A percentile compares a stretch with the other conserved stretches of the same genome.
phyloP scores from a whole-genome alignment of 208 protist species.

The Trypanosoma melophagium region DNA sequence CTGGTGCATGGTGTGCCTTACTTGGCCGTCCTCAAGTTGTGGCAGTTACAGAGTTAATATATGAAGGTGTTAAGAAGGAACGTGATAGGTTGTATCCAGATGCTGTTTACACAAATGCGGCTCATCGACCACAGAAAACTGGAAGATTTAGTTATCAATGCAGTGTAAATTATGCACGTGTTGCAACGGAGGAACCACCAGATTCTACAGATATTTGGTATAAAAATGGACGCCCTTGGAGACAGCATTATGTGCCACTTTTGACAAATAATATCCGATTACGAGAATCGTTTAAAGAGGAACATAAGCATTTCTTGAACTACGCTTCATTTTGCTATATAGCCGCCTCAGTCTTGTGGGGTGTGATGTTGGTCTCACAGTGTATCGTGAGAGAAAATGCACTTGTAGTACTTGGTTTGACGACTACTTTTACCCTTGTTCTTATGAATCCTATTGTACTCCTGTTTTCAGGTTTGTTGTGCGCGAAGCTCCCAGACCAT shows the following conservation, averaged over 20 bases:
- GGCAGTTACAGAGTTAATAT: constrained; percentile 44
- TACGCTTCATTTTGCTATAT: constrained; percentile 65
- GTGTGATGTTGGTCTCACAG: constrained; percentile 59
- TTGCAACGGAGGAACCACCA: constrained; percentile 46
- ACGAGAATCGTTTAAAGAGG: constrained; percentile 32
- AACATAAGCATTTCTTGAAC: constrained; percentile 62
- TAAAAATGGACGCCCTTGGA: constrained; percentile 42
- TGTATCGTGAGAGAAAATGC: constrained; percentile 51
- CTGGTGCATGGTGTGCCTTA: constrained; percentile 44
- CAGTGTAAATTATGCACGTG: constrained; percentile 59
- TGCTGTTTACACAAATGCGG: constrained; percentile 28
- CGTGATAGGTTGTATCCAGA: constrained; percentile 40
- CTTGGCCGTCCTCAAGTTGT: constrained; percentile 49
- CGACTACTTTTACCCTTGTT: constrained; percentile 53
- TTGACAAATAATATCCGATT: constrained; percentile 28
- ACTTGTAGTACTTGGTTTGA: constrained; percentile 57
- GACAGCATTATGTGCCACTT: constrained; percentile 62
- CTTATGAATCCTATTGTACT: constrained; percentile 76
- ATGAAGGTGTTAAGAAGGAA: constrained; percentile 29
- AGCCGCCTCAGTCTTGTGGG: constrained; percentile 47
- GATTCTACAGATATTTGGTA: constrained; percentile 71
- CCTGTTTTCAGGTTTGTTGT: constrained; percentile 62
- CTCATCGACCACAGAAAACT: constrained; percentile 27
- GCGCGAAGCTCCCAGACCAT: constrained; percentile 48
- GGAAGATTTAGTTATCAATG: constrained; percentile 48